Evolutionary conservation across 768 basidiomycete species (phyloP), one percentile per base, ranked within the genome.

Genomic region (Melanogaster broomeanus): DNA sequence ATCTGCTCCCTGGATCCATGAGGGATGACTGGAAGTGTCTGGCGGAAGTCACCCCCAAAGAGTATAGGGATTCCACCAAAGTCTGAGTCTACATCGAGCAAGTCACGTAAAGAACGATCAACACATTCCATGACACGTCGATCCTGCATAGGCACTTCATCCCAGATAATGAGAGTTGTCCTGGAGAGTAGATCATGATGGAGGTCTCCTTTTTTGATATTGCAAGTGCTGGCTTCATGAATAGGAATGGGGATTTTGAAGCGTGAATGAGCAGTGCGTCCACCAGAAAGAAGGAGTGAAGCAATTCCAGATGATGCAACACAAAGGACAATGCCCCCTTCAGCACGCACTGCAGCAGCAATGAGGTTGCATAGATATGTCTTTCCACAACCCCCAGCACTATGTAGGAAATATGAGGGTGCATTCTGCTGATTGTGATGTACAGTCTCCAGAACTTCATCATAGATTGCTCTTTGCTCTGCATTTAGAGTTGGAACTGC

Each of bases 301-400:
- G 79, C 74, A 48, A 81, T 75, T 0, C 77, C 77, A 25, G 77
- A 79, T 4, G 78, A 80, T 22, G 77, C 73, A n/a, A 76, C 74
- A 71, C 74, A 77, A 6, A 81, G 64, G 4, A 74, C 65, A 57
- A 78, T 68, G 31, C 57, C 21, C 2, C 66, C 67, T 19, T 66
- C 42, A 7, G 50, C 54, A 3, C 66, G 54, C 1, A 76, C 21
- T 11, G 58, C 44, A 38, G 58, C 31, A 48, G 69, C 64, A 34
- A 76, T 49, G 6, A 69, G 66, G 13, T 73, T 74, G 54, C 71
- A 74, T 0, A 75, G 58, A 63, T 70, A 79, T 0, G 78, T 78
- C 46, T 79, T 79, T n/a, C 78, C 75, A 35, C 69, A 68, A 0
- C 77, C 77, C 25, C 69, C 77, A 38, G 72, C 60, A 25, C 76